Evolutionary conservation across 345 rosid species (phyloP).

Genomic region (Leavenworthia alabamica): DNA sequence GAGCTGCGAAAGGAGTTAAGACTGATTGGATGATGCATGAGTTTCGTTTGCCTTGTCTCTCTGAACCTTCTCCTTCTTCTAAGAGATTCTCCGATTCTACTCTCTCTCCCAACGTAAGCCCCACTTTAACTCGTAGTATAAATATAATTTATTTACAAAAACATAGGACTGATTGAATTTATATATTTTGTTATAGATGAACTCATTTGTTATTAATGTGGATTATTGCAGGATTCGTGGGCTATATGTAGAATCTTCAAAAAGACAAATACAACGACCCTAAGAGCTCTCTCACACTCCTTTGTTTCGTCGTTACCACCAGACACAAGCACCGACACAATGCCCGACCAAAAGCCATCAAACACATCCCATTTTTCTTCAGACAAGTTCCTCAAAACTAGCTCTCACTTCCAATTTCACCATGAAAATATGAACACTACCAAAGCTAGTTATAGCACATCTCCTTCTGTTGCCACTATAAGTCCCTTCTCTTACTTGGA

Average conservation of each 20-base stretch:
- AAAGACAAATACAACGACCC: constrained; percentile 66
- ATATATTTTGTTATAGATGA: background rate
- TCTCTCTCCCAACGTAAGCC: constrained; percentile 58
- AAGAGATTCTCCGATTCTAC: constrained; percentile 45
- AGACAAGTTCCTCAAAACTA: constrained; percentile 27
- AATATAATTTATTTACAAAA: background rate
- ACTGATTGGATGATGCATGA: constrained; percentile 99
- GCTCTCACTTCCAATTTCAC: constrained; percentile 32
- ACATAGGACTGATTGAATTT: background rate
- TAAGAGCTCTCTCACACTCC: constrained; percentile 66
- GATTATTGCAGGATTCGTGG: constrained; percentile 68
- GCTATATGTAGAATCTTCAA: constrained; percentile 92
- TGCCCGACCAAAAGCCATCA: constrained; percentile 24
- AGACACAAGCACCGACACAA: constrained; percentile 32
- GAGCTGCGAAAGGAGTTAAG: constrained; percentile 85
- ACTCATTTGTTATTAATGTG: background rate
- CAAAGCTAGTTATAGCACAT: constrained; percentile 18
- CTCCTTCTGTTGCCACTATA: constrained; percentile 3
- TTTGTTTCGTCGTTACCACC: constrained; percentile 54
- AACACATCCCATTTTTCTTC: constrained; percentile 28
- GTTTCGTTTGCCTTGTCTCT: constrained; percentile 74
- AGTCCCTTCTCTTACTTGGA: constrained; percentile 35
- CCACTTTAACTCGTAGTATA: background rate
- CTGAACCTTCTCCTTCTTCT: constrained; percentile 35
- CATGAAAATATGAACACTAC: constrained; percentile 21